A percentile compares a stretch with the other conserved stretches of the same genome.
These are phyloP conservation scores for Ochetophila trinervis DNA, from an alignment of 306 rosid species.

Conservation along the genomic window DNA sequence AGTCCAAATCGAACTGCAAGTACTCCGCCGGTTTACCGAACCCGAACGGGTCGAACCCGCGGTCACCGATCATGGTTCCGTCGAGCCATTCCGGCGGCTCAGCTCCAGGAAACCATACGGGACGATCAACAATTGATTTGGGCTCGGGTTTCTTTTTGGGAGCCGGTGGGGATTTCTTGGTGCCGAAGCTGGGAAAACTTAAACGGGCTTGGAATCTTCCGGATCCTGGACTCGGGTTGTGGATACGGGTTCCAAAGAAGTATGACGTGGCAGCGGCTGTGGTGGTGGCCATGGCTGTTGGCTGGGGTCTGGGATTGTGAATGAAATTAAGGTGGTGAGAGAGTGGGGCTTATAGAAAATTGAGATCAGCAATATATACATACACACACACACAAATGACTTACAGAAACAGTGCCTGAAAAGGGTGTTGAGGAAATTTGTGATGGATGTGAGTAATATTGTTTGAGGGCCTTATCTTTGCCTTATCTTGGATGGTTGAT, in stretches of 20 bases:
- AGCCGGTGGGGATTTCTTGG: constrained; percentile 31
- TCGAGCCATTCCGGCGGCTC: constrained; percentile 76
- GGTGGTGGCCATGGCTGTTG: constrained; percentile 42
- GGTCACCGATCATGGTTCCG: constrained; percentile 56
- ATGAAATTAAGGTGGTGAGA: not conserved
- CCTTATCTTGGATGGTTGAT: constrained; percentile 55
- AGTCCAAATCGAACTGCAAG: constrained; percentile 64
- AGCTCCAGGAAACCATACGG: constrained; percentile 60
- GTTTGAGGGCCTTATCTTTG: constrained; percentile 35
- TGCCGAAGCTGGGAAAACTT: constrained; percentile 27
- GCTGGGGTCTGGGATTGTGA: not conserved
- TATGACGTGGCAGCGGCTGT: constrained; percentile 43
- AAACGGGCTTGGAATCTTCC: constrained; percentile 50
- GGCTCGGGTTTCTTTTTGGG: constrained; percentile 33
- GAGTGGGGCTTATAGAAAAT: not conserved
- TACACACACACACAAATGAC: not conserved
- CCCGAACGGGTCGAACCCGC: constrained; percentile 72
- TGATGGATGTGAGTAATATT: constrained; percentile 15
- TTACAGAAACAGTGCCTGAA: no score
- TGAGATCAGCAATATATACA: constrained; percentile 16
- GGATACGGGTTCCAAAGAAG: constrained; percentile 51
- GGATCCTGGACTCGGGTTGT: not conserved
- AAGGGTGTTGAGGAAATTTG: not conserved
- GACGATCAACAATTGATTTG: constrained; percentile 25
- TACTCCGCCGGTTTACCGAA: constrained; percentile 66